A percentile compares a stretch with the other conserved stretches of the same genome.
Evolutionary conservation across 2,329 filamentous ascomycete species (phyloP).

Genomic region (Helminthosporium solani): DNA sequence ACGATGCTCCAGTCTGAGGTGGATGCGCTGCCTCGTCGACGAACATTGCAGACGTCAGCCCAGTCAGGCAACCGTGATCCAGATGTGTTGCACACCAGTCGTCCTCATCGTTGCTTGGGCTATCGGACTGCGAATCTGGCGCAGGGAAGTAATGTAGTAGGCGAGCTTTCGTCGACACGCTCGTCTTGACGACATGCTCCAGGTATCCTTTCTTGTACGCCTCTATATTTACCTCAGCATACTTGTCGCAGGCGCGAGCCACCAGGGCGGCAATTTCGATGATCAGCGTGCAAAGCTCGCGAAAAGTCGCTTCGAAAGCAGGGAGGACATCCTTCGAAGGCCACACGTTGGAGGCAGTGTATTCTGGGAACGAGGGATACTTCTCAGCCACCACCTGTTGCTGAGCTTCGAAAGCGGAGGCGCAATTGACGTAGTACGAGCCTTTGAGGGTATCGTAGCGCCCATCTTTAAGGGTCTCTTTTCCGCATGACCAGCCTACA

Average conservation of each 20-base stretch:
- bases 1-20: conserved; percentile 29
- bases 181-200: conserved; percentile 81
- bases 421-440: conserved; percentile 81
- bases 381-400: conserved; percentile 52
- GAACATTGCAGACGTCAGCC: conserved; percentile 94
- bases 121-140: conserved; percentile 16
- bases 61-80: conserved; percentile 92
- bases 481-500: conserved; percentile 76
- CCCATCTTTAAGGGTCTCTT: conserved; percentile 76
- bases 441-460: conserved; percentile 79
- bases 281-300: conserved; percentile 76
- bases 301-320: conserved; percentile 71
- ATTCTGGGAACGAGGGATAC: conserved; percentile 77
- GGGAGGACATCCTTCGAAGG: conserved; percentile 68
- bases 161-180: conserved; percentile 85
- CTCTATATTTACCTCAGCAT: conserved; percentile 74
- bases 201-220: conserved; percentile 78
- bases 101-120: conserved; percentile 60
- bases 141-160: conserved; percentile 88
- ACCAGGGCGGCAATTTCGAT: conserved; percentile 89
- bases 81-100: conserved; percentile 93
- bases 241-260: conserved; percentile 84
- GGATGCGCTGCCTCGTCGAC: conserved; percentile 68
- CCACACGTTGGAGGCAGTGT: conserved; percentile 90
- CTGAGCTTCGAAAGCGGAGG: conserved; percentile 59